Evolutionary conservation across 768 basidiomycete species (phyloP).

Genomic region (Clitopilus passeckerianus): DNA sequence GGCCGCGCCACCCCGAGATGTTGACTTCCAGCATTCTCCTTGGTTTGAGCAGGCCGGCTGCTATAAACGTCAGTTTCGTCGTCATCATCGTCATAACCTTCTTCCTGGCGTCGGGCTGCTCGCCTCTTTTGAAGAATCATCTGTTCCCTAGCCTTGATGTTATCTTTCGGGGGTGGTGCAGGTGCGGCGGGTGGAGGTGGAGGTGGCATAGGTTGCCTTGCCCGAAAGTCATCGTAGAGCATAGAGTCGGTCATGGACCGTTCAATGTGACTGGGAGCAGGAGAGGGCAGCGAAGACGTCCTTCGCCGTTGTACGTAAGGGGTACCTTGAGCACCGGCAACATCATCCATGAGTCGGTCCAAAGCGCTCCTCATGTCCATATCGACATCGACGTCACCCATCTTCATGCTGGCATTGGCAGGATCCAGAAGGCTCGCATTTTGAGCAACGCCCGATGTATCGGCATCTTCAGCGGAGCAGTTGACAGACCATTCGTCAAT

Average conservation of each 20-base stretch:
- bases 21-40: conserved; percentile 11
- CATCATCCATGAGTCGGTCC: conserved; percentile 70
- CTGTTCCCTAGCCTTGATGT: conserved; percentile 60
- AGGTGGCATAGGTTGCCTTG: conserved; percentile 35
- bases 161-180: conserved; percentile 53
- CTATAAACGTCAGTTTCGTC: conserved; percentile 18
- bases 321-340: conserved; percentile 34
- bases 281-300: conserved; percentile 31
- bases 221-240: conserved; percentile 27
- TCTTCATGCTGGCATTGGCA: conserved; percentile 23
- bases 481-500: neutral
- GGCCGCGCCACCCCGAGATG: conserved; percentile 42
- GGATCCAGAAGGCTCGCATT: conserved; percentile 8
- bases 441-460: neutral
- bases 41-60: conserved; percentile 2
- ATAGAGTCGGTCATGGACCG: conserved; percentile 51
- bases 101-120: conserved; percentile 51
- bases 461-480: neutral
- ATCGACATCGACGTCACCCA: conserved; percentile 49
- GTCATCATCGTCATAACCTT: conserved; percentile 29
- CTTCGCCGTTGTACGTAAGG: neutral
- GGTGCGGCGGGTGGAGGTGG: conserved; percentile 34
- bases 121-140: conserved; percentile 69
- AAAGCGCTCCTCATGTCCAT: conserved; percentile 72
- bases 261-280: conserved; percentile 25